These are phyloP conservation scores for Spatholobus suberectus DNA, from an alignment of 306 rosid species.

Conservation along the genomic window DNA sequence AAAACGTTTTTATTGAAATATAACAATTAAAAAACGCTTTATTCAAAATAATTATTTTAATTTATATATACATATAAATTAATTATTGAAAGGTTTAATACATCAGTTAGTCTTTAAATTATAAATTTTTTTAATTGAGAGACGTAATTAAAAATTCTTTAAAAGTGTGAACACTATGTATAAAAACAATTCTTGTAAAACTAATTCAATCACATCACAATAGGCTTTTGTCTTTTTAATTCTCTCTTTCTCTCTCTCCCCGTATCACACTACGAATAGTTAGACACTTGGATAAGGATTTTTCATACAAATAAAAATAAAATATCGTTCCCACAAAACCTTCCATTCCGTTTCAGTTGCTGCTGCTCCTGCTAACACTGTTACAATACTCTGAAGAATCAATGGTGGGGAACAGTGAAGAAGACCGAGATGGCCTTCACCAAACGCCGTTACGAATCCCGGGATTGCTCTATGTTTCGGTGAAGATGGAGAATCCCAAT, in stretches of 20 bases:
- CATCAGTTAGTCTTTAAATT: too few species aligned
- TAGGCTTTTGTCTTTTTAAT: not conserved
- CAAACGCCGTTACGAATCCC: slow-evolving; percentile 33
- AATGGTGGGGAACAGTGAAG: slow-evolving; percentile 63
- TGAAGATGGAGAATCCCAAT: slow-evolving; percentile 86
- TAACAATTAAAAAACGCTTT: too few species aligned
- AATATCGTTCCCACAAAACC: not conserved
- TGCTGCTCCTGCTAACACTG: slow-evolving; percentile 4
- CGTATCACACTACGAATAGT: not conserved
- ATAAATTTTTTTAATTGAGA: too few species aligned
- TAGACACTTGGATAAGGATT: slow-evolving; percentile 23
- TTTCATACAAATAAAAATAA: not conserved
- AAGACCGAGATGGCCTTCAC: slow-evolving; percentile 50
- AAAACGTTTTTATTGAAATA: too few species aligned
- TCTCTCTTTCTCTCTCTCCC: not conserved
- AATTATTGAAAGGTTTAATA: too few species aligned
- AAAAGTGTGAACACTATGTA: too few species aligned
- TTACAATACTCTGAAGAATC: not conserved
- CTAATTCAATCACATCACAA: too few species aligned
- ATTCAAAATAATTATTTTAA: too few species aligned
- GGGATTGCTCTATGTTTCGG: slow-evolving; percentile 70
- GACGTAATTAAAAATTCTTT: too few species aligned
- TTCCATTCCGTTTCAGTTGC: not conserved
- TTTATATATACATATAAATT: too few species aligned
- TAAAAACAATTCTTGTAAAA: too few species aligned